These are phyloP conservation scores for Tetrahymena malaccensis DNA, from an alignment of 73 alveolate species.

Conservation along the genomic window DNA sequence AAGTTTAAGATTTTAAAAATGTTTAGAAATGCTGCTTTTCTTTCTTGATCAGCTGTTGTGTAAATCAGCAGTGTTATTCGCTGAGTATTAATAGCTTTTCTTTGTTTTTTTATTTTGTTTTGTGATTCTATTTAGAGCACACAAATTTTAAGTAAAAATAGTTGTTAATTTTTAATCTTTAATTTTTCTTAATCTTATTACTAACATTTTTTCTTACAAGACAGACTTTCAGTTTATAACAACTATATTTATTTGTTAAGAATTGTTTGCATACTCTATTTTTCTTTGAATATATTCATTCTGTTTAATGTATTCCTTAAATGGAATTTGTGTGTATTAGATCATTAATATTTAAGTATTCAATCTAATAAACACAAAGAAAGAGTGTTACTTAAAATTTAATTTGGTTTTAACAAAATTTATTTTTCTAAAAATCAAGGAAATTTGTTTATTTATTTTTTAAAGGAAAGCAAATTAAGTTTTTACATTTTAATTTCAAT, in stretches of 20 bases:
- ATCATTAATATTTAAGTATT: not conserved
- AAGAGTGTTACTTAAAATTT: not conserved
- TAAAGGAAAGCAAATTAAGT: not conserved
- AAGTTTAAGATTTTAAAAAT: not conserved
- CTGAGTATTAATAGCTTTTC: not conserved
- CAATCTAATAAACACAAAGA: not conserved
- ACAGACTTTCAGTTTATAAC: not conserved
- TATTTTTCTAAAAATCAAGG: not conserved
- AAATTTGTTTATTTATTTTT: not conserved
- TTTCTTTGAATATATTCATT: not conserved
- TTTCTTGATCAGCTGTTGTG: not conserved
- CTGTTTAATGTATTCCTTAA: not conserved
- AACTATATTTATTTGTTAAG: not conserved
- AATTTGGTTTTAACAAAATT: not conserved
- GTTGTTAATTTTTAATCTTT: not conserved
- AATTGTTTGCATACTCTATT: not conserved
- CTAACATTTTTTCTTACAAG: not conserved
- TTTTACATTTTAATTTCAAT: not conserved
- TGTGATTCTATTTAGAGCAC: not conserved
- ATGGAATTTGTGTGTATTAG: not conserved
- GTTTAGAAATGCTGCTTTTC: not conserved
- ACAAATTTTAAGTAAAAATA: not conserved
- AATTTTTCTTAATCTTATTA: not conserved
- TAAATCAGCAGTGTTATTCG: not conserved
- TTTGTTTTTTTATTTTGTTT: not conserved